Percentiles rank a stretch among this genome's conserved stretches.
Evolutionary conservation across 345 rosid species (phyloP).

Genomic region (Sonneratia alba): DNA sequence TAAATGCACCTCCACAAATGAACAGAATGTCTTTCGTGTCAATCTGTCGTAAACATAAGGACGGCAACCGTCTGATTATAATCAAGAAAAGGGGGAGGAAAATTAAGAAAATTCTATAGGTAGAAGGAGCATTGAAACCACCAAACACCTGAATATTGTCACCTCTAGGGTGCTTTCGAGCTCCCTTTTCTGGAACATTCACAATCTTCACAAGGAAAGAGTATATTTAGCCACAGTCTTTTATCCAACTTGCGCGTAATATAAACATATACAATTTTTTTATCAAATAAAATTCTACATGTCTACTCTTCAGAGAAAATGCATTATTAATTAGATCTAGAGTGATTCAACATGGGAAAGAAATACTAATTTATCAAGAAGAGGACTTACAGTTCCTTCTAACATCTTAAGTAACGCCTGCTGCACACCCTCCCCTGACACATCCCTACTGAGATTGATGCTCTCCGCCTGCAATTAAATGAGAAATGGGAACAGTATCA

Average conservation of each 20-base stretch:
- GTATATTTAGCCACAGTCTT: too few species aligned
- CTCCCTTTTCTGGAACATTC: slow-evolving; percentile 2
- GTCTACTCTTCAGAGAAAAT: not conserved
- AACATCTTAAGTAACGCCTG: slow-evolving; percentile 95
- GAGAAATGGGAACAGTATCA: not conserved
- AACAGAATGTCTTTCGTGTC: slow-evolving; percentile 98
- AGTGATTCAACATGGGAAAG: not conserved
- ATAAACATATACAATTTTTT: too few species aligned
- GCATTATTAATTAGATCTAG: not conserved
- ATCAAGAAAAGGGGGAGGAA: not conserved
- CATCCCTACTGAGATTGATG: slow-evolving; percentile 96
- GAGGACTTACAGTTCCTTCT: slow-evolving; percentile 87
- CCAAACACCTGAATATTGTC: slow-evolving; percentile 1
- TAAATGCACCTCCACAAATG: slow-evolving; percentile 96
- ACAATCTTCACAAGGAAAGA: not conserved
- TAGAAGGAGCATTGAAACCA: not conserved
- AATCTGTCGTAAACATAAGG: slow-evolving; percentile 36
- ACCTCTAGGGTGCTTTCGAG: slow-evolving; percentile 3
- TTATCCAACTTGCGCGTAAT: too few species aligned
- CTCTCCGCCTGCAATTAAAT: slow-evolving; percentile 68
- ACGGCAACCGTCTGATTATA: not conserved
- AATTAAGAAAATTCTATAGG: not conserved
- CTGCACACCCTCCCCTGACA: slow-evolving; percentile 99
- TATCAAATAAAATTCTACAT: not conserved
- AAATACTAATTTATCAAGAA: not conserved